These are phyloP conservation scores for Cairneyella variabilis DNA, from an alignment of 495 filamentous ascomycete species.

Conservation along the genomic window DNA sequence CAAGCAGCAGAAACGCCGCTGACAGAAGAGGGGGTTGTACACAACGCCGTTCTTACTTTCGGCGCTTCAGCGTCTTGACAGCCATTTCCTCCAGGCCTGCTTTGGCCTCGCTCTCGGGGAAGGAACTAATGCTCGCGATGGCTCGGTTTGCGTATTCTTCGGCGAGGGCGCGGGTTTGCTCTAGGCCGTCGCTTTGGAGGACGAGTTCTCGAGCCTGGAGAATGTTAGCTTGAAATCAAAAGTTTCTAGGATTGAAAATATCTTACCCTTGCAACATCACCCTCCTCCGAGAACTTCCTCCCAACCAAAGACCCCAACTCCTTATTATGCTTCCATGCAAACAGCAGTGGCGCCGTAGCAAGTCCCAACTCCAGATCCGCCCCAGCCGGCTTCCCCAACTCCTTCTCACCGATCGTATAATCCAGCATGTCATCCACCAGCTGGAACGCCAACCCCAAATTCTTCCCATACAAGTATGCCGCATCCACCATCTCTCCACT, in stretches of 20 bases:
- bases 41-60: slow-evolving; percentile 71
- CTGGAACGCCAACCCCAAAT: slow-evolving; percentile 92
- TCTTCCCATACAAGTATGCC: slow-evolving; percentile 86
- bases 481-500: slow-evolving; percentile 80
- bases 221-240: not conserved
- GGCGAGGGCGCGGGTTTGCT: slow-evolving; percentile 83
- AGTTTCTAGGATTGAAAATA: not conserved
- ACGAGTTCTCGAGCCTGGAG: slow-evolving; percentile 80
- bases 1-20: slow-evolving; percentile 13
- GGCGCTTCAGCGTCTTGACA: slow-evolving; percentile 80
- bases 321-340: slow-evolving; percentile 88
- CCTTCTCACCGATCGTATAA: slow-evolving; percentile 78
- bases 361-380: slow-evolving; percentile 92
- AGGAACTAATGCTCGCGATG: slow-evolving; percentile 71
- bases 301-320: slow-evolving; percentile 87
- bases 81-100: slow-evolving; percentile 89
- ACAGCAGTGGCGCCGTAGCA: slow-evolving; percentile 91
- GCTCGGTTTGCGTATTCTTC: slow-evolving; percentile 88
- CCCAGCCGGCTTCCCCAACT: slow-evolving; percentile 91
- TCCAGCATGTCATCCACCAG: slow-evolving; percentile 98
- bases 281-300: slow-evolving; percentile 78
- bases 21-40: slow-evolving; percentile 19
- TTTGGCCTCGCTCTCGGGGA: slow-evolving; percentile 92
- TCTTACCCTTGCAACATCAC: slow-evolving; percentile 79
- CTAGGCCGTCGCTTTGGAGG: slow-evolving; percentile 74